Evolutionary conservation across 1,284 basidiomycete species (phyloP).

Genomic region (Veloboletus limbatus): DNA sequence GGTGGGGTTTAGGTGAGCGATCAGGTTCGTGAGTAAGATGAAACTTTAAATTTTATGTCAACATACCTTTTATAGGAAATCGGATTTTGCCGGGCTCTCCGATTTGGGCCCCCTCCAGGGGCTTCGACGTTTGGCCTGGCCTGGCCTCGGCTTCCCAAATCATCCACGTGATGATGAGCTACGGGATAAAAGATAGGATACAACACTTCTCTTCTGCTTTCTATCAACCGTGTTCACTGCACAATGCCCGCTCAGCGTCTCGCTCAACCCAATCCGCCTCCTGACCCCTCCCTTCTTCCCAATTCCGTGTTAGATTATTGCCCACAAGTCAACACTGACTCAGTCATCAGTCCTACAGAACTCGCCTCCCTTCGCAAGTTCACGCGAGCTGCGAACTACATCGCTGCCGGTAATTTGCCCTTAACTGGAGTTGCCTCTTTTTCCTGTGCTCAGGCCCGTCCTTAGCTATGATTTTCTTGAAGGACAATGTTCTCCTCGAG

Average conservation of each 20-base stretch:
- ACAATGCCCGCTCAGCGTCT: constrained; percentile 59
- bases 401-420: constrained; percentile 50
- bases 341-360: constrained; percentile 48
- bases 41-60: constrained; percentile 1
- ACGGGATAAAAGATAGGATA: too few species aligned
- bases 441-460: not conserved
- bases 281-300: constrained; percentile 59
- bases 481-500: constrained; percentile 68
- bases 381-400: constrained; percentile 60
- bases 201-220: too few species aligned
- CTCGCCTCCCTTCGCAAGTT: constrained; percentile 51
- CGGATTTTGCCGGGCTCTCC: too few species aligned
- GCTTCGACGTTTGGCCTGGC: not conserved
- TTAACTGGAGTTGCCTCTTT: not conserved
- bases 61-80: constrained; percentile 3
- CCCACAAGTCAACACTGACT: constrained; percentile 41
- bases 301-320: constrained; percentile 46
- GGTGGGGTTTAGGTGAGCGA: not conserved
- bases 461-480: constrained; percentile 78
- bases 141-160: not conserved
- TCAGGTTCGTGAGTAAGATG: not conserved
- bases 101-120: not conserved
- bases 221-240: not conserved
- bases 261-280: constrained; percentile 55
- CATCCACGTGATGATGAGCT: too few species aligned